Conservation (phyloP, 805 yeast species). For the Candida chauliodis region DNA sequence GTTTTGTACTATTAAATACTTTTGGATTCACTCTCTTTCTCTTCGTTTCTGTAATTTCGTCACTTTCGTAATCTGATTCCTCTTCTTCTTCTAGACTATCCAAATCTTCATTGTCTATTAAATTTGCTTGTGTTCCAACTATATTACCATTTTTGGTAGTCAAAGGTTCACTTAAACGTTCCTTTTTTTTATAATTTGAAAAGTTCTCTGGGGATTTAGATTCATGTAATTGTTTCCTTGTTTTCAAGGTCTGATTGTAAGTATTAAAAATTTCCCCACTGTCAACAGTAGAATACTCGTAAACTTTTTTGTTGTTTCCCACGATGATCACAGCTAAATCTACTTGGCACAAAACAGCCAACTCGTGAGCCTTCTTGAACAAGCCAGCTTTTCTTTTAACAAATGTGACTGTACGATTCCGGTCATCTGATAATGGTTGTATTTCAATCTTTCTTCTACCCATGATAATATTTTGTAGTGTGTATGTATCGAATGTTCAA, state of each 20-base stretch:
- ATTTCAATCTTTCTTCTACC: slow-evolving; percentile 96
- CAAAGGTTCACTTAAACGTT: slow-evolving; percentile 18
- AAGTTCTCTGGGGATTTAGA: slow-evolving; percentile 62
- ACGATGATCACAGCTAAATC: slow-evolving; percentile 88
- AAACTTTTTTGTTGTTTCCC: slow-evolving; percentile 77
- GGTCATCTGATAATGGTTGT: slow-evolving; percentile 84
- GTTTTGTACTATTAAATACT: slow-evolving; percentile 11
- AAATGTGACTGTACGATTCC: slow-evolving; percentile 83
- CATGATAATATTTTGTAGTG: slow-evolving; percentile 52
- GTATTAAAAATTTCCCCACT: slow-evolving; percentile 32
- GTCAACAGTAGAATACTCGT: slow-evolving; percentile 77
- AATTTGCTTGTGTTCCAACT: slow-evolving; percentile 10
- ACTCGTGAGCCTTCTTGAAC: slow-evolving; percentile 81
- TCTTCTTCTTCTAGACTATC: slow-evolving; percentile 17
- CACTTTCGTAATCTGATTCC: slow-evolving; percentile 24
- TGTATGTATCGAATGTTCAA: no score
- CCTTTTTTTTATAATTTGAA: slow-evolving; percentile 52
- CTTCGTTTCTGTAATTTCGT: slow-evolving; percentile 32
- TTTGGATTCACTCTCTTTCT: slow-evolving; percentile 13
- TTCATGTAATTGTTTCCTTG: slow-evolving; percentile 44
- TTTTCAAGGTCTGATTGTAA: slow-evolving; percentile 17
- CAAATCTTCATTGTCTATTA: slow-evolving; percentile 13
- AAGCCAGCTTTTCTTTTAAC: slow-evolving; percentile 93
- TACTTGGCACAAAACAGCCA: slow-evolving; percentile 87
- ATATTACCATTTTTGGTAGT: slow-evolving; percentile 11